These are phyloP conservation scores for Penicillium argentinense DNA, from an alignment of 495 filamentous ascomycete genomes.

Conservation along the genomic window DNA sequence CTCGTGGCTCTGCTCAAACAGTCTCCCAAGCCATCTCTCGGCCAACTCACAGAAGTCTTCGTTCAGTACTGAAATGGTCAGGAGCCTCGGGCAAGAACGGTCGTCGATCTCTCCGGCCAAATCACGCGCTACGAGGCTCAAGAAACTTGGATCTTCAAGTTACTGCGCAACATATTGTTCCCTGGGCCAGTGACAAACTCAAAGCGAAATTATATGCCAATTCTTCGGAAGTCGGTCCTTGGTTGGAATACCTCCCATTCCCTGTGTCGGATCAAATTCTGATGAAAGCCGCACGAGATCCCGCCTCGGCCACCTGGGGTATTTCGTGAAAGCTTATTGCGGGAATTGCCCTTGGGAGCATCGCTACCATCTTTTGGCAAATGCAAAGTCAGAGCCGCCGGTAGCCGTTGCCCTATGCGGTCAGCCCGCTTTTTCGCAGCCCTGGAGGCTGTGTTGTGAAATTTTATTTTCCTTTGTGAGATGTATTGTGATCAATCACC, in stretches of 20 bases:
- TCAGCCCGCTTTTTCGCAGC: too few relatives aligned
- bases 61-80: slow-evolving; percentile 6
- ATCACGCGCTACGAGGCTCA: slow-evolving; percentile 19
- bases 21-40: slow-evolving; percentile 4
- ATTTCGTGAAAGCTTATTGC: too few relatives aligned
- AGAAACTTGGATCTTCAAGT: slow-evolving; percentile 15
- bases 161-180: slow-evolving; percentile 10
- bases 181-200: slow-evolving; percentile 9
- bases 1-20: slow-evolving; percentile 11
- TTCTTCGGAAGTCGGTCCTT: slow-evolving; percentile 14
- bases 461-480: too few relatives aligned
- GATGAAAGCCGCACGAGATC: too few relatives aligned
- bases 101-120: slow-evolving; percentile 12
- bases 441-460: too few relatives aligned
- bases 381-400: too few relatives aligned
- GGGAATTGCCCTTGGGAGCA: too few relatives aligned
- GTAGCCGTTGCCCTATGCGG: too few relatives aligned
- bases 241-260: slow-evolving; percentile 16
- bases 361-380: too few relatives aligned
- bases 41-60: slow-evolving; percentile 12
- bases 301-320: too few relatives aligned
- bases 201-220: slow-evolving; percentile 14
- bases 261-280: too few relatives aligned
- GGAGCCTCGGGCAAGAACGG: slow-evolving; percentile 8
- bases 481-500: too few relatives aligned